Percentiles rank a stretch among this genome's conserved stretches.
Conservation (phyloP, 495 filamentous ascomycete genomes). For the Daldinia decipiens region DNA sequence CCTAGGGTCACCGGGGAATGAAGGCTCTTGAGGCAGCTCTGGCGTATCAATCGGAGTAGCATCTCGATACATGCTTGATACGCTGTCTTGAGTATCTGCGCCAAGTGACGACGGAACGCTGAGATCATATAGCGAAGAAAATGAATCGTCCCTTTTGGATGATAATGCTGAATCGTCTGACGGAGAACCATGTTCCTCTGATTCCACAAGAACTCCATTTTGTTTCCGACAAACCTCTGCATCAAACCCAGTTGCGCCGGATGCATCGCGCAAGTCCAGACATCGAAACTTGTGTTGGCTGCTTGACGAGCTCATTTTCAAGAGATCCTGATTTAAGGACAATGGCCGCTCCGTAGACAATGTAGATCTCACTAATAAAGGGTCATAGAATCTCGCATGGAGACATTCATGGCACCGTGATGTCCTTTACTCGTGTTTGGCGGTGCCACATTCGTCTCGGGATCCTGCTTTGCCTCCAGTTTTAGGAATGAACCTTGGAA, state of each 20-base stretch:
- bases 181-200: not conserved
- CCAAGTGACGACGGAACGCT: not conserved
- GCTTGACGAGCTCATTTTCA: not conserved
- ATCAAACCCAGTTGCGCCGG: not conserved
- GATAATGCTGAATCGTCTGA: not conserved
- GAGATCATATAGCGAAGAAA: not conserved
- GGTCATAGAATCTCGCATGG: too few relatives aligned
- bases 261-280: not conserved
- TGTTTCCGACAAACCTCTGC: not conserved
- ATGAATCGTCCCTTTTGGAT: not conserved
- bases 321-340: not conserved
- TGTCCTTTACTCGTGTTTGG: not conserved
- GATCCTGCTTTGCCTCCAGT: not conserved
- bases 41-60: not conserved
- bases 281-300: not conserved
- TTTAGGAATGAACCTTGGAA: not conserved
- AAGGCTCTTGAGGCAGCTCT: not conserved
- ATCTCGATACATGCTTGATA: not conserved
- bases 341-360: too few relatives aligned
- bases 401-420: not conserved
- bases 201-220: not conserved
- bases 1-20: not conserved
- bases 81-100: not conserved
- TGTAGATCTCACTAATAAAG: too few relatives aligned
- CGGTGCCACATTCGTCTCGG: not conserved